A percentile compares a stretch with the other conserved stretches of the same genome.
Conservation (phyloP, 257 asterid genomes). For the Gardenia jasminoides region DNA sequence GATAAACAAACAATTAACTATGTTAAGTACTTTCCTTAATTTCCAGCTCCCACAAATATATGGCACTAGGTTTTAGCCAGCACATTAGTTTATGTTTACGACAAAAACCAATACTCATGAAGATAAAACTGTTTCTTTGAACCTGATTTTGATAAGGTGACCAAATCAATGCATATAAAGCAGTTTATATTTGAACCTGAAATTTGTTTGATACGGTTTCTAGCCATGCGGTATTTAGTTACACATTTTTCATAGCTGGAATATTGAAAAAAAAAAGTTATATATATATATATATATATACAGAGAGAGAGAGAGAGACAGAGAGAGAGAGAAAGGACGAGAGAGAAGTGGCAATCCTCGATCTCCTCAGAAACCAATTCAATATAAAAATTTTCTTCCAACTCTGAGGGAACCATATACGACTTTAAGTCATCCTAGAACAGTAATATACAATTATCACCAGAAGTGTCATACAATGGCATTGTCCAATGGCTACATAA, state of each 20-base stretch:
- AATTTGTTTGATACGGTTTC: neutral
- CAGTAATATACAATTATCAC: neutral
- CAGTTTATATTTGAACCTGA: neutral
- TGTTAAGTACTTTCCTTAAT: neutral
- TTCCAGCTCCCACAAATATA: neutral
- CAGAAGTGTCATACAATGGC: neutral
- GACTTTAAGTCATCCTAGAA: neutral
- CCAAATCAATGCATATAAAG: neutral
- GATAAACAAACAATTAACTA: neutral
- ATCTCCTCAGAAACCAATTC: neutral
- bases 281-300: too few species aligned
- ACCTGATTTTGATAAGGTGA: neutral
- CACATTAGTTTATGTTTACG: neutral
- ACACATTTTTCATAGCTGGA: too few species aligned
- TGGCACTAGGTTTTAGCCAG: neutral
- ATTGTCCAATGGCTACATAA: neutral
- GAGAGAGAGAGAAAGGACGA: neutral
- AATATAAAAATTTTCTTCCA: neutral
- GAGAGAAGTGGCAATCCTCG: neutral
- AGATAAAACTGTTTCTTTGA: neutral
- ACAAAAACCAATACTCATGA: neutral
- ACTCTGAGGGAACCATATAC: neutral
- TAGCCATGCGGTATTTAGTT: neutral
- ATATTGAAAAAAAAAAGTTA: too few species aligned
- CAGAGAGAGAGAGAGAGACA: neutral